Conservation (phyloP, 345 rosid species). For the Aquilaria yunnanensis region DNA sequence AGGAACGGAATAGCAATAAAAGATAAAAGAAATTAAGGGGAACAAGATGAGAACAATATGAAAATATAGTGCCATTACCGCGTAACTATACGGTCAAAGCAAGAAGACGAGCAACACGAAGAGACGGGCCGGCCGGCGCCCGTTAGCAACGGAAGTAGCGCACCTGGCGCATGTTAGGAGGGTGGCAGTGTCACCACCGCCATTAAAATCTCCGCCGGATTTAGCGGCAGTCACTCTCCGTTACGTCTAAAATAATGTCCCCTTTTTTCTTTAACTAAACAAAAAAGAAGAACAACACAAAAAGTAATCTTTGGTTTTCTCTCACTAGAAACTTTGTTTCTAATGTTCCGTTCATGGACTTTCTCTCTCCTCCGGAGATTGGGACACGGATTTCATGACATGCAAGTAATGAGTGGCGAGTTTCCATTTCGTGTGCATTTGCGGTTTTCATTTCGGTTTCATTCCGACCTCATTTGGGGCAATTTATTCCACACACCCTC, state of each 20-base stretch:
- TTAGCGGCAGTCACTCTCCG: constrained; percentile 28
- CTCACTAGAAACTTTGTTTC: constrained; percentile 3
- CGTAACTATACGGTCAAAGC: constrained; percentile 10
- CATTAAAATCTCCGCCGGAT: constrained; percentile 20
- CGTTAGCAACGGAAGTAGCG: not conserved
- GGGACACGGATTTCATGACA: constrained; percentile 48
- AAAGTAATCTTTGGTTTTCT: not conserved
- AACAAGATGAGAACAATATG: not conserved
- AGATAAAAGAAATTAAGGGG: not conserved
- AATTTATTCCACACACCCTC: too few relatives aligned
- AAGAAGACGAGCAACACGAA: constrained; percentile 1
- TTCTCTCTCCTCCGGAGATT: constrained; percentile 14
- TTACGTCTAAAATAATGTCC: constrained; percentile 10
- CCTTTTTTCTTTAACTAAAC: not conserved
- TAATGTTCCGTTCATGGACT: not conserved
- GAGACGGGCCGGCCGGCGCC: constrained; percentile 14
- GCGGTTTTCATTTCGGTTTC: constrained; percentile 41
- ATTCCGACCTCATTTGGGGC: constrained; percentile 76
- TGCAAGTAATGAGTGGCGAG: constrained; percentile 14
- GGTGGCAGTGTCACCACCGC: constrained; percentile 5
- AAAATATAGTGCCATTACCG: not conserved
- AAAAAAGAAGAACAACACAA: not conserved
- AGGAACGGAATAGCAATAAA: not conserved
- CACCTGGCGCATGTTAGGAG: constrained; percentile 1
- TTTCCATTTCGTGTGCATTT: constrained; percentile 35